Percentiles rank a stretch among this genome's conserved stretches.
These are phyloP conservation scores for Omphalea diandra DNA, from an alignment of 441 rosid genomes.

Conservation along the genomic window DNA sequence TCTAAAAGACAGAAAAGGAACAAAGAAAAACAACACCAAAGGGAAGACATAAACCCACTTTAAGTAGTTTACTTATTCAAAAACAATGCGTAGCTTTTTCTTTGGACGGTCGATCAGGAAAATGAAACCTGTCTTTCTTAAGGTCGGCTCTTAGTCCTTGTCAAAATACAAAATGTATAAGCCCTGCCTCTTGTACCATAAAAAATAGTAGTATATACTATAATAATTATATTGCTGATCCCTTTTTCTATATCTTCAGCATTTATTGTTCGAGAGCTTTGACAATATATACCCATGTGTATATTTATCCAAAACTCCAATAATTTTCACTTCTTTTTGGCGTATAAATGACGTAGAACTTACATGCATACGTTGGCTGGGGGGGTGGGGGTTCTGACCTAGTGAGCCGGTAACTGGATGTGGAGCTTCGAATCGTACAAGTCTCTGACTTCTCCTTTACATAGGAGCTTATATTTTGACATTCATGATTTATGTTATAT, in stretches of 20 bases:
- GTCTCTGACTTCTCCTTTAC: neutral
- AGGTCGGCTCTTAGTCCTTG: conserved; percentile 43
- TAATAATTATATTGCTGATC: too few species aligned
- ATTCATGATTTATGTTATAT: neutral
- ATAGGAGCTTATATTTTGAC: neutral
- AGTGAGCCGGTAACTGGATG: neutral
- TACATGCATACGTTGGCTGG: conserved; percentile 9
- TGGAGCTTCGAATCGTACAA: conserved; percentile 20
- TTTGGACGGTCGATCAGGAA: conserved; percentile 53
- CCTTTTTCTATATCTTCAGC: neutral
- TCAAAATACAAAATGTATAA: conserved; percentile 23
- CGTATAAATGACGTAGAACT: conserved; percentile 36
- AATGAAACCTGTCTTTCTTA: conserved; percentile 19
- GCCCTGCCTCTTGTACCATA: neutral
- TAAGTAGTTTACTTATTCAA: conserved; percentile 22
- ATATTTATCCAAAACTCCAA: neutral
- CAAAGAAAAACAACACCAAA: neutral
- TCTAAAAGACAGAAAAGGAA: neutral
- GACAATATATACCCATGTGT: neutral
- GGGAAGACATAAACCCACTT: conserved; percentile 32
- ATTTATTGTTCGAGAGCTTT: neutral
- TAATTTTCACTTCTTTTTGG: neutral
- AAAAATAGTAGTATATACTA: too few species aligned
- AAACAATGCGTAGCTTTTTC: conserved; percentile 27
- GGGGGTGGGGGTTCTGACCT: conserved; percentile 15